These are phyloP conservation scores for Collybia sordida DNA, from an alignment of 768 basidiomycete species.

Conservation along the genomic window DNA sequence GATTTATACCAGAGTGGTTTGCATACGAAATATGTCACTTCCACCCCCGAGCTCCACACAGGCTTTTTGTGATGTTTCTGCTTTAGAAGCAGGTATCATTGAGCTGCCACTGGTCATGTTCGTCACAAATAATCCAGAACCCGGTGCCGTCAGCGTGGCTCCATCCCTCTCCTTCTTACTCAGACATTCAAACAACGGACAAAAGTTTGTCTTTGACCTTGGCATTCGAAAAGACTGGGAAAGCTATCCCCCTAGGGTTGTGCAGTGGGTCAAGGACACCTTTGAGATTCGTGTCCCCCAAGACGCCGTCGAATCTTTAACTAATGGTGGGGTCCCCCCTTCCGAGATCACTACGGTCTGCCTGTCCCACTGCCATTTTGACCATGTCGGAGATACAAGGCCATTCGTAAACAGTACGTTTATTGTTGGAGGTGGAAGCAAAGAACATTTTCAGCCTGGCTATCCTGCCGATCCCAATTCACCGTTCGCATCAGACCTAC, in stretches of 20 bases:
- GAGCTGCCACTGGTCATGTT: conserved; percentile 35
- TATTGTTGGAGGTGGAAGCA: conserved; percentile 43
- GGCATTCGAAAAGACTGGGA: conserved; percentile 50
- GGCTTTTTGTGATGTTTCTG: conserved; percentile 53
- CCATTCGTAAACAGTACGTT: conserved; percentile 48
- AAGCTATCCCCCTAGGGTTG: conserved; percentile 34
- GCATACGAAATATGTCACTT: conserved; percentile 21
- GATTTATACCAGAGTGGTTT: too few species aligned
- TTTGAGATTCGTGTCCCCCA: conserved; percentile 29
- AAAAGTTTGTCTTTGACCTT: conserved; percentile 53
- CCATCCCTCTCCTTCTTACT: conserved; percentile 57
- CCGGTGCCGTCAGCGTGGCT: conserved; percentile 23
- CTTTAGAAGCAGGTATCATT: conserved; percentile 51
- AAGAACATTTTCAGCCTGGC: conserved; percentile 25
- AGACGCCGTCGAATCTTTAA: conserved; percentile 46
- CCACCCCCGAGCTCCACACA: conserved; percentile 42
- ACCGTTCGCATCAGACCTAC: conserved; percentile 9
- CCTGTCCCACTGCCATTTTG: conserved; percentile 56
- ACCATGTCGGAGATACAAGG: conserved; percentile 47
- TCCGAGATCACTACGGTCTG: conserved; percentile 44
- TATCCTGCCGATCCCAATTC: conserved; percentile 4
- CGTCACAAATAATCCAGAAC: conserved; percentile 28
- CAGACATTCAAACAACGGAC: conserved; percentile 39
- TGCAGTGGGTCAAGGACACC: conserved; percentile 23
- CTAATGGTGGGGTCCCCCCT: conserved; percentile 46